Base-by-base conservation (phyloP, 78 protist species). In the Chrysochromulina tobinii region DNA sequence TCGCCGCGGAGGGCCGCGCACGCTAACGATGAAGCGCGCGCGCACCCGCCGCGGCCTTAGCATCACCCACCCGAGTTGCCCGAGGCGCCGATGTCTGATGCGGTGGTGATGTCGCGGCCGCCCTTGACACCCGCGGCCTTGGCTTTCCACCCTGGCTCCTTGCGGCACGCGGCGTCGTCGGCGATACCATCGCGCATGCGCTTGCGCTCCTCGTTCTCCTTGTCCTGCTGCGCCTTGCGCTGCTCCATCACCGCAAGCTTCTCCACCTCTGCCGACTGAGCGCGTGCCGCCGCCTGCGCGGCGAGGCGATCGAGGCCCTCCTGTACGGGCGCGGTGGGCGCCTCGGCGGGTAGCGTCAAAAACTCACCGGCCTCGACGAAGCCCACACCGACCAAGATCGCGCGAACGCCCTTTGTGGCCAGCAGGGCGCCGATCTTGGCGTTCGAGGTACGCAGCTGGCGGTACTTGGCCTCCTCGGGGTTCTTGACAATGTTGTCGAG, bases 91-190 rank as follows among this genome's bases (percentile, higher is more conserved):
- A 69, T 69, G 51, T 69, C 79, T 11, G 50, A 3, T 4, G 53
- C 9, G 3, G 79, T 27, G 14, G 17, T 17, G 79, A 69, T 69
- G 79, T 3, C 79, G 0, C 51, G 38, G n/a, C 79, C 79, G 53
- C 79, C 79, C 51, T 69, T 69, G 25, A 69, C 79, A 3, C 79
- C 79, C n/a, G 79, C 79, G 2, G 79, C 79, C 79, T 69, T 69
- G 5, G 79, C 79, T 11, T 15, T 5, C 79, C 79, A 69, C 50
- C 79, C 79, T 11, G 79, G 79, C 79, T 69, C 50, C 79, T 69
- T 69, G 79, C 79, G 79, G 15, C 15, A 3, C 38, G 27, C 79
- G 8, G 79, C 79, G 51, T 69, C 79, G 14, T 69, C 79, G 5
- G 21, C 50, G 38, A 69, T 69, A 27, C 27, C 51, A 27, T 23